Percentiles rank a stretch among this genome's conserved stretches.
phyloP scores from a whole-genome alignment of 164 flowering plant species.

The Hamamelis virginiana region DNA sequence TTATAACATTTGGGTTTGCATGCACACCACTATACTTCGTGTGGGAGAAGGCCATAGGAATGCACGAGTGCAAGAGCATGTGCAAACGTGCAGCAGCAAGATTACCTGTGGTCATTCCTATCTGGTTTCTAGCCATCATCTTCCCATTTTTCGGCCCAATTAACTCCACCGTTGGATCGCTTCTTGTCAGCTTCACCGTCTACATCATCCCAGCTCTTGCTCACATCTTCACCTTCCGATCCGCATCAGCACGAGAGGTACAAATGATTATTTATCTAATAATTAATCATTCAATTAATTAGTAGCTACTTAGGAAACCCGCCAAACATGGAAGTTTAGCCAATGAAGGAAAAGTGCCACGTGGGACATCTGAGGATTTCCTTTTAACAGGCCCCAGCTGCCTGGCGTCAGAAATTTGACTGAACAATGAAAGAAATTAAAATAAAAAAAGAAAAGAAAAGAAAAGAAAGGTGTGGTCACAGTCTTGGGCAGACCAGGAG shows the following conservation, averaged over 20 bases:
- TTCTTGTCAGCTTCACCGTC: constrained; percentile 96
- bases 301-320: neutral
- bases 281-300: too few species aligned
- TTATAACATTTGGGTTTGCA: constrained; percentile 95
- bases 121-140: constrained; percentile 93
- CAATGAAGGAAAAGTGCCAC: neutral
- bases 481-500: constrained; percentile 34
- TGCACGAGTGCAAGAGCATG: constrained; percentile 90
- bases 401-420: constrained; percentile 9
- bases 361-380: neutral
- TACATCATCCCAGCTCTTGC: constrained; percentile 96
- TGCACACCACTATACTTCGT: constrained; percentile 96
- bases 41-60: constrained; percentile 97
- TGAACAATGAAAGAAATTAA: neutral
- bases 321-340: neutral
- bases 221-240: constrained; percentile 79
- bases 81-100: constrained; percentile 90
- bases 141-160: constrained; percentile 98
- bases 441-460: neutral
- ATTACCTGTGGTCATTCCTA: constrained; percentile 94
- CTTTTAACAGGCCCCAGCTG: neutral
- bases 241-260: constrained; percentile 90
- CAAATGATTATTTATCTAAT: neutral
- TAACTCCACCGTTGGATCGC: constrained; percentile 92
- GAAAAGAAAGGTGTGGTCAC: constrained; percentile 26